Percentiles rank a stretch among this genome's conserved stretches.
Evolutionary conservation across 2,329 filamentous ascomycete genomes (phyloP).

Genomic region (Calonectria henricotiae): DNA sequence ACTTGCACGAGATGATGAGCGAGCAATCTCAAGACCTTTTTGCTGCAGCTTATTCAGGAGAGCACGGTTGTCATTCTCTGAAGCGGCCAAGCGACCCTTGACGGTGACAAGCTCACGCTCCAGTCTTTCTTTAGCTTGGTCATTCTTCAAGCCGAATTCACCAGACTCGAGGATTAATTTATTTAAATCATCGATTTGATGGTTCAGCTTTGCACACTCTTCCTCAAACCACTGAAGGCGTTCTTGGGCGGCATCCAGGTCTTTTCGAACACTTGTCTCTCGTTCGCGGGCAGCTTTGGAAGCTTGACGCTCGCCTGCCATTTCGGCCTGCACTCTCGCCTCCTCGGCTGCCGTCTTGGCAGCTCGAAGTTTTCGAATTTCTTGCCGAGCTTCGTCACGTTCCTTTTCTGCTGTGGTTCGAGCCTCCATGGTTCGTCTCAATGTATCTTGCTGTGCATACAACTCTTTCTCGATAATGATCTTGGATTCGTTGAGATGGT

Average conservation of each 20-base stretch:
- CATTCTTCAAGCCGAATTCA: constrained; percentile 89
- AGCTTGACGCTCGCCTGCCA: constrained; percentile 85
- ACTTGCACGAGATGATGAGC: constrained; percentile 87
- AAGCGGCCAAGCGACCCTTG: constrained; percentile 90
- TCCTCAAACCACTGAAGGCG: constrained; percentile 85
- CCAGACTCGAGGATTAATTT: constrained; percentile 91
- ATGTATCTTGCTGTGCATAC: constrained; percentile 93
- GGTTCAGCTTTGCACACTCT: constrained; percentile 83
- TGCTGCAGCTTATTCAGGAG: constrained; percentile 98
- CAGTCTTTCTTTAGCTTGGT: constrained; percentile 93
- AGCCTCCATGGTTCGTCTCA: constrained; percentile 88
- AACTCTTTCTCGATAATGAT: constrained; percentile 98
- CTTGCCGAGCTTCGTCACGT: constrained; percentile 89
- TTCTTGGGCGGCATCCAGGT: constrained; percentile 85
- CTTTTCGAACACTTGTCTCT: constrained; percentile 82
- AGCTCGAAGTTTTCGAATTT: constrained; percentile 86
- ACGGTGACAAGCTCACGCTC: constrained; percentile 93
- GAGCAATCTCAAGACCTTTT: constrained; percentile 95
- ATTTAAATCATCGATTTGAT: constrained; percentile 88
- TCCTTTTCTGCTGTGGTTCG: constrained; percentile 86
- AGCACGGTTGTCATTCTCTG: constrained; percentile 95
- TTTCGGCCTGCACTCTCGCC: constrained; percentile 86
- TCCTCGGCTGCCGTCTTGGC: constrained; percentile 91
- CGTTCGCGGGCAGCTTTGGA: constrained; percentile 85
- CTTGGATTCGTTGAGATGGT: constrained; percentile 91